phyloP scores from a whole-genome alignment of 257 asterid species.

The Primulina eburnea region DNA sequence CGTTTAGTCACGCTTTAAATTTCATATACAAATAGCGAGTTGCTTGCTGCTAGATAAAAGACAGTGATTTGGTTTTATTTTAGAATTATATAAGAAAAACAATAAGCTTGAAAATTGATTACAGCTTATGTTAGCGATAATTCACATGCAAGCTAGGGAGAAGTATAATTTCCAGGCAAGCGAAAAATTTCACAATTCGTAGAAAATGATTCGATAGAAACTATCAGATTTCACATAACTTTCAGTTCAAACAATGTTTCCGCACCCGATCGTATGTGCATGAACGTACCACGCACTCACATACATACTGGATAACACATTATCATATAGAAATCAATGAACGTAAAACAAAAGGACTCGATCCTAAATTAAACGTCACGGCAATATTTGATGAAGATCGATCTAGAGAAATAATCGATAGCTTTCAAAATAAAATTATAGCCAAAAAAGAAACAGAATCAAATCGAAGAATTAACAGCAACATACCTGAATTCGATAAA shows the following conservation, averaged over 20 bases:
- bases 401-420: too few relatives aligned
- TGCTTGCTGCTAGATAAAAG: too few relatives aligned
- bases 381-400: too few relatives aligned
- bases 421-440: too few relatives aligned
- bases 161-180: neutral
- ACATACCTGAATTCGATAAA: neutral
- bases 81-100: neutral
- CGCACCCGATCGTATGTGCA: too few relatives aligned
- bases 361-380: too few relatives aligned
- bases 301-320: too few relatives aligned
- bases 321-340: too few relatives aligned
- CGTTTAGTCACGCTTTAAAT: too few relatives aligned
- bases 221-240: neutral
- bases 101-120: neutral
- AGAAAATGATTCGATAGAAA: neutral
- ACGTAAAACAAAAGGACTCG: too few relatives aligned
- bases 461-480: neutral
- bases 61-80: neutral
- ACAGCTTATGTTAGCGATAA: neutral
- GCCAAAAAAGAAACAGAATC: neutral
- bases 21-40: too few relatives aligned
- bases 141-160: neutral
- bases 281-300: too few relatives aligned
- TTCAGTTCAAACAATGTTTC: neutral
- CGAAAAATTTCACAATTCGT: neutral